Evolutionary conservation across 106 monocot genomes (phyloP), one percentile per base, ranked within the genome.

Genomic region (Dendrobium nobile): DNA sequence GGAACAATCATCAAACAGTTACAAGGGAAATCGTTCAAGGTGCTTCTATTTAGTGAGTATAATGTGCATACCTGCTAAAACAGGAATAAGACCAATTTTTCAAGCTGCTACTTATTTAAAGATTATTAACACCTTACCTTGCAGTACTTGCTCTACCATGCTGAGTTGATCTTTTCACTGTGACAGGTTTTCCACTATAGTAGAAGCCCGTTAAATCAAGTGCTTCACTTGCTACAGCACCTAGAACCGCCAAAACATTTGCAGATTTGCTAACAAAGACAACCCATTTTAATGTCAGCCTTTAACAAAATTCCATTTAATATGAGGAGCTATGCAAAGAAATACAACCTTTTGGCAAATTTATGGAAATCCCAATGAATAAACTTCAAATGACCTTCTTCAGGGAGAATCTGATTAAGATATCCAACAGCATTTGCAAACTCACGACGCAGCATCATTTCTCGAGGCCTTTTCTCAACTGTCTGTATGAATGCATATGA

Each of bases 361-460:
- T 99, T 99, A 85, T 99, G 95, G 67, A 99, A 99, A 86, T 99
- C 99, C 99, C 99, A 99, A 79, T 99, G 99, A 78, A 99, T 99
- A 85, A 99, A 99, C 75, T 84, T 95, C 82, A 99, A 79, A 40
- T 93, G 91, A 41, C 76, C 93, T 84, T 99, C 99, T 79, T 91
- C 84, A 73, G 95, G 87, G 67, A 99, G 85, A 86, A 95, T 93
- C 58, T 93, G 91, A 73, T 99, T 99, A 67, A 99, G 91, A 84
- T 99, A 99, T 79, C 88, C 92, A 83, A 99, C 99, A 45, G 99
- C 92, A 87, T 86, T 86, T 75, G 90, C 85, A 89, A 91, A 99
- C 79, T 99, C 95, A 82, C 99, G 95, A 5, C 99, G 87, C n/a
- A 99, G 77, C 95, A 99, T 99, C 99, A 99, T 99, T 85, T 99